Evolutionary conservation across 495 filamentous ascomycete species (phyloP).

Genomic region (Acidiella bohemica): DNA sequence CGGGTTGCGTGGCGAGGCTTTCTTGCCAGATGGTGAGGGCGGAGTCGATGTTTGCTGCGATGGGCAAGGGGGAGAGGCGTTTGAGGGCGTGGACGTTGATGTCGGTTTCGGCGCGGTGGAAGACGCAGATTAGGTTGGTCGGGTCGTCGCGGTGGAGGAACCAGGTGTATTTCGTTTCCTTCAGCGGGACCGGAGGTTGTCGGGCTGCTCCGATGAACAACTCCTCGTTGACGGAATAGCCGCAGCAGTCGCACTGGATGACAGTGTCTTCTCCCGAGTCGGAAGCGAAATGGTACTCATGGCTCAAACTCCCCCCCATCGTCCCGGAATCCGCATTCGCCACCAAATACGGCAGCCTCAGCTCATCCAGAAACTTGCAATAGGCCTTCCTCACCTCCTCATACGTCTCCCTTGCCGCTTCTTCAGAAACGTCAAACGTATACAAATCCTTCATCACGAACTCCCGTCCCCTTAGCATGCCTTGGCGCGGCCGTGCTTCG

Average conservation of each 20-base stretch:
- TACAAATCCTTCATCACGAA: constrained; percentile 99
- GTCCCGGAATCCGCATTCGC: constrained; percentile 88
- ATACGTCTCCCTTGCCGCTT: constrained; percentile 65
- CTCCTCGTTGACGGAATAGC: constrained; percentile 76
- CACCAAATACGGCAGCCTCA: constrained; percentile 71
- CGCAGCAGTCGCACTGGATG: constrained; percentile 58
- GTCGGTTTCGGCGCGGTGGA: constrained; percentile 42
- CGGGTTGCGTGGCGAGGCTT: background rate
- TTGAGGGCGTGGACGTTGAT: constrained; percentile 63
- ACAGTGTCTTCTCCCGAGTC: constrained; percentile 74
- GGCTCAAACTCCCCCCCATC: constrained; percentile 84
- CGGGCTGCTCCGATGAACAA: constrained; percentile 34
- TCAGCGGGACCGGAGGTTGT: background rate
- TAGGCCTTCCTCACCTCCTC: constrained; percentile 57
- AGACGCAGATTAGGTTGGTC: constrained; percentile 50
- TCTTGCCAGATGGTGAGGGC: constrained; percentile 42
- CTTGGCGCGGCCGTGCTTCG: constrained; percentile 75
- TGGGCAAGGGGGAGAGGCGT: constrained; percentile 35
- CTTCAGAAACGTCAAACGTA: constrained; percentile 65
- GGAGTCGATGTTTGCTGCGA: constrained; percentile 40
- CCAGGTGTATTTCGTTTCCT: background rate
- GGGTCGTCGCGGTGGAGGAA: constrained; percentile 49
- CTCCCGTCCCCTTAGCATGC: constrained; percentile 77
- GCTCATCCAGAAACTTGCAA: constrained; percentile 57
- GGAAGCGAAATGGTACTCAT: constrained; percentile 85